Base-by-base conservation (phyloP, 2,329 filamentous ascomycete species). In the Pseudogymnoascus sp. region DNA sequence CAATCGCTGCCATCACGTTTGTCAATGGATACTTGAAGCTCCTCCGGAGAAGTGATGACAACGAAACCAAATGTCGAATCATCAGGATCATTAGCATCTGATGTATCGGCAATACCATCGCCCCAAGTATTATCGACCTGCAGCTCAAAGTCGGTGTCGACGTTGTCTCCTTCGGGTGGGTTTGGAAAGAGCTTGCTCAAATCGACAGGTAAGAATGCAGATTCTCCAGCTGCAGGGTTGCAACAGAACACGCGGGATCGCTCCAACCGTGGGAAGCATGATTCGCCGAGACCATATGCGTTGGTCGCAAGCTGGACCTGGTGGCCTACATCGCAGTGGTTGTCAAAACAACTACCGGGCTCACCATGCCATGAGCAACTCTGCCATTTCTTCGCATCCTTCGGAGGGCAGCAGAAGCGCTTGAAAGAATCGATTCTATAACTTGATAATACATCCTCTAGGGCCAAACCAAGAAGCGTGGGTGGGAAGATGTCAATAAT, bases 1-100 rank as follows among this genome's bases (percentile, higher is more conserved):
- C 69, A 72, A 59, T 69, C 68, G 11, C 70, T 73, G 6, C 72
- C 70, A 58, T 73, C 71, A 35, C 70, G 66, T 63, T 71, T 73
- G 62, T 70, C 67, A 9, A 73, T 66, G 11, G 66, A 66, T 16
- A 64, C 58, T 16, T 70, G 67, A 19, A 70, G 39, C 33, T 68
- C 66, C 45, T 70, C 67, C 16, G 70, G 68, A n/a, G 62, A 63
- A 16, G 62, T 64, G 2, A 69, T 45, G 12, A 68, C 65, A 14
- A 63, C 45, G 35, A 68, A 69, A 8, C 60, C 49, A 55, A 68
- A 67, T 9, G 63, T 58, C 3, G 62, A 60, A 52, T 68, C 61
- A 58, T 64, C 38, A 11, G 66, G 67, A 11, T 62, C 23, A 25
- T 64, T 49, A 1, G 49, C 38, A 12, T 58, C 39, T 9, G 39